Base-by-base conservation (phyloP, 2,329 filamentous ascomycete species). In the Ceratocystis diversiconidia region DNA sequence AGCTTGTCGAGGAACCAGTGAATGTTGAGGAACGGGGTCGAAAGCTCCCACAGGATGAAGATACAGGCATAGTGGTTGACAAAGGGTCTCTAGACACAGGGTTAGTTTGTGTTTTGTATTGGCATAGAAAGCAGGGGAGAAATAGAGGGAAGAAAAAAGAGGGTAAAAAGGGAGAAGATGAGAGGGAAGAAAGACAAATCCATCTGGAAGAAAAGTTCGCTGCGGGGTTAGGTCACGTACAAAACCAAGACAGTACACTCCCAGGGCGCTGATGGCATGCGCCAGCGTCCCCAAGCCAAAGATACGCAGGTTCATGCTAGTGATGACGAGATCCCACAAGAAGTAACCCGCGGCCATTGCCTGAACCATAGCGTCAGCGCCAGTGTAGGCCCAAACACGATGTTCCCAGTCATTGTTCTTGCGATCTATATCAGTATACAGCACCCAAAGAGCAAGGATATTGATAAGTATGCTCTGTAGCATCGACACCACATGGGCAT, bases 1-100 rank as follows among this genome's bases (percentile, higher is more conserved):
- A 92, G 78, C 78, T 95, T 95, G 76, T 95, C 90, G 76, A 88
- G 89, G 78, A 94, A 94, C 90, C 90, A 95, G 78, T 95, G 90
- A 73, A 92, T 82, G 73, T 95, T 95, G 66, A 94, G 80, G 75
- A 94, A 92, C 6, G 89, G 89, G 3, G 87, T 88, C 30, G 88
- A 92, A 48, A 95, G 82, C 75, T 95, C 90, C 82, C 91, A 95
- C 67, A 94, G 85, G 71, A 95, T 89, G 75, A 95, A 95, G 67
- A 84, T 84, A 66, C 82, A 82, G 66, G 83, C 87, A 75, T 94
- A 95, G 78, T 86, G 92, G 77, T 92, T 92, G 69, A 92, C 80
- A 72, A 92, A 92, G 1, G 90, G 90, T 68, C 88, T 82, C 89
- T 94, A 72, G 36, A 36, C 12, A 41, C 6, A 22, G 48, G 48